Conservation (phyloP, 1,284 basidiomycete genomes). For the Leccinum variabile region DNA sequence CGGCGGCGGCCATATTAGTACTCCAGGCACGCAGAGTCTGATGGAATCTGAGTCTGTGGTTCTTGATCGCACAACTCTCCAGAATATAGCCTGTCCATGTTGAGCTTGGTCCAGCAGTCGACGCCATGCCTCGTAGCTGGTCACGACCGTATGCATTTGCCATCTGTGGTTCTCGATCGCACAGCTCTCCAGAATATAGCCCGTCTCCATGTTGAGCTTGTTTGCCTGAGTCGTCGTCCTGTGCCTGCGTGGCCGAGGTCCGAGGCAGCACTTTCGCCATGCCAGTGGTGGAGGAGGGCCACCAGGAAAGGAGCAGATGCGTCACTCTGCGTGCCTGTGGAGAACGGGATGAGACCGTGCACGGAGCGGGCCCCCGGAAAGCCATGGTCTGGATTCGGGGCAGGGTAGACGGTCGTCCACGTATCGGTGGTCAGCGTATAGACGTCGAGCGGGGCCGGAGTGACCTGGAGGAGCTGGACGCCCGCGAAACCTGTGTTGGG, state of each 20-base stretch:
- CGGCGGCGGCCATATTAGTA: too few relatives aligned
- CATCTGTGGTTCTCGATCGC: constrained; percentile 82
- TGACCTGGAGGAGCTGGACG: constrained; percentile 21
- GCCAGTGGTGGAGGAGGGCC: constrained; percentile 23
- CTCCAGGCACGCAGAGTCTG: too few relatives aligned
- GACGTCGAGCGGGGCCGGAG: constrained; percentile 30
- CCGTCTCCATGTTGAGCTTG: constrained; percentile 61
- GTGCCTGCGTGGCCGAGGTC: constrained; percentile 25
- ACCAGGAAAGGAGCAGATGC: constrained; percentile 3
- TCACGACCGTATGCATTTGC: constrained; percentile 72
- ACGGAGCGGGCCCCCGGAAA: constrained; percentile 30
- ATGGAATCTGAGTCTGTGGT: too few relatives aligned
- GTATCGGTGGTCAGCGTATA: constrained; percentile 26
- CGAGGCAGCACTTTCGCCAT: constrained; percentile 24
- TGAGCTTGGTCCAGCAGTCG: constrained; percentile 53
- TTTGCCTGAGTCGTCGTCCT: constrained; percentile 59
- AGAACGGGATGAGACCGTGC: constrained; percentile 29
- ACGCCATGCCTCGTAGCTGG: constrained; percentile 64
- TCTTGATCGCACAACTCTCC: too few relatives aligned
- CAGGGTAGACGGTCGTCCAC: constrained; percentile 27
- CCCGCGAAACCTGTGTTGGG: constrained; percentile 21
- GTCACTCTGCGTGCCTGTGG: background rate
- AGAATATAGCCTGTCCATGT: too few relatives aligned
- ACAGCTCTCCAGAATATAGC: constrained; percentile 78
- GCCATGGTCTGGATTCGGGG: constrained; percentile 19